These are phyloP conservation scores for Sarocladium strictum DNA, from an alignment of 2,329 filamentous ascomycete species.

Conservation along the genomic window DNA sequence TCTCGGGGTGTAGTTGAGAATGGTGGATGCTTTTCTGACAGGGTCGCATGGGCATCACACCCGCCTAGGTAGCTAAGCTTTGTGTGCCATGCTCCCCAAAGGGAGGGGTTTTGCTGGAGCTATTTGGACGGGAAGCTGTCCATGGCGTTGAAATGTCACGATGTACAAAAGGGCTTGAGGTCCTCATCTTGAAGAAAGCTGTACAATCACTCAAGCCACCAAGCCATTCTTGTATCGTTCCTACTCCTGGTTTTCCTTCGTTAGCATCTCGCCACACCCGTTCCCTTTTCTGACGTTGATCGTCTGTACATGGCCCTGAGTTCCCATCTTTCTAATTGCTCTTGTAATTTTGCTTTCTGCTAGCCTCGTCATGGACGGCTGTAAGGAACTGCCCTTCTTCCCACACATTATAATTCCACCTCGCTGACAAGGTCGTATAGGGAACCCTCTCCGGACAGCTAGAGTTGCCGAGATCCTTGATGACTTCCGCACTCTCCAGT, in stretches of 20 bases:
- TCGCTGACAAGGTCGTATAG: neutral
- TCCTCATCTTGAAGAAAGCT: neutral
- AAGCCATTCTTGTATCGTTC: neutral
- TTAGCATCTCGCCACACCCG: neutral
- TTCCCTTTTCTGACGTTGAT: neutral
- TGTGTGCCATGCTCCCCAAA: neutral
- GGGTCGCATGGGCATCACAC: neutral
- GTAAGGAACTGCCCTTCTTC: neutral
- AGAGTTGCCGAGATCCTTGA: constrained; percentile 57
- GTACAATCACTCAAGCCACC: neutral
- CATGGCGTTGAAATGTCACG: neutral
- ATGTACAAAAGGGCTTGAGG: neutral
- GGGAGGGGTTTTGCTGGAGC: neutral
- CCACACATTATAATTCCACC: neutral
- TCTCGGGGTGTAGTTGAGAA: neutral
- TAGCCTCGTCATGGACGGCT: constrained; percentile 1
- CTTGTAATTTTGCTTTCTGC: neutral
- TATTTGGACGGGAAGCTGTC: neutral
- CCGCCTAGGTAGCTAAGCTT: too few species aligned
- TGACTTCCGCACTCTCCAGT: constrained; percentile 57
- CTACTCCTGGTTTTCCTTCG: neutral
- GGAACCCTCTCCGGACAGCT: constrained; percentile 50
- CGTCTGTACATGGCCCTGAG: neutral
- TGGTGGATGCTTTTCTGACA: neutral
- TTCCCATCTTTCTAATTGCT: neutral